Evolutionary conservation across 1,284 basidiomycete species (phyloP).

Genomic region (Tremellales sp.): DNA sequence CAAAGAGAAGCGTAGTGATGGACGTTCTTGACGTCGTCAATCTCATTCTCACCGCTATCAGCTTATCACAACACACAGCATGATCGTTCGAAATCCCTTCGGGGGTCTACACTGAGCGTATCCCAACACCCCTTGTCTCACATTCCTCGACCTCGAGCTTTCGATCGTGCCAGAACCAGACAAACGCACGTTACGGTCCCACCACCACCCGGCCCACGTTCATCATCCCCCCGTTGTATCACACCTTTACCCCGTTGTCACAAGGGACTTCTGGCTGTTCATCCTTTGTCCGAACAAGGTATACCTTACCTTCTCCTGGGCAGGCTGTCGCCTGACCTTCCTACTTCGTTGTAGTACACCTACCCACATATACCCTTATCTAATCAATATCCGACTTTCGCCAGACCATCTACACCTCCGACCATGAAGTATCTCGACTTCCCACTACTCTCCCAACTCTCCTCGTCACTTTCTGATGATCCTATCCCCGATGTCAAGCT

Average conservation of each 20-base stretch:
- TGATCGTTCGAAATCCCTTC: slow-evolving; percentile 19
- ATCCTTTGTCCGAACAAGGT: not conserved
- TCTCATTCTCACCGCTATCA: not conserved
- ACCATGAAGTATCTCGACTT: slow-evolving; percentile 88
- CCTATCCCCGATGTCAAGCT: slow-evolving; percentile 83
- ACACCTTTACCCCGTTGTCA: not conserved
- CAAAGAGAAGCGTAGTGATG: not conserved
- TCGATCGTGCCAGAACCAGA: not conserved
- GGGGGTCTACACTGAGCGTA: slow-evolving; percentile 8
- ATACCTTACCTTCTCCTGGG: not conserved
- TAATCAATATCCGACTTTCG: not conserved
- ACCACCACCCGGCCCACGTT: not conserved
- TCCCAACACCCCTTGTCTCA: not conserved
- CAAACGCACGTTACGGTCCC: not conserved
- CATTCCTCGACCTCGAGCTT: not conserved
- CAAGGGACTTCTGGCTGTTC: not conserved
- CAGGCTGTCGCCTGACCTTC: not conserved
- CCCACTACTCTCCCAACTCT: slow-evolving; percentile 71
- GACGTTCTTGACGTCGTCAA: not conserved
- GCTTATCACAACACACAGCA: not conserved
- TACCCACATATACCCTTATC: not conserved
- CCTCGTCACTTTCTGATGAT: slow-evolving; percentile 62
- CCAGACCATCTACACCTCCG: not conserved
- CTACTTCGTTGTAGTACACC: not conserved
- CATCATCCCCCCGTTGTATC: not conserved